phyloP scores from a whole-genome alignment of 768 basidiomycete species.

The Lactarius indigo region DNA sequence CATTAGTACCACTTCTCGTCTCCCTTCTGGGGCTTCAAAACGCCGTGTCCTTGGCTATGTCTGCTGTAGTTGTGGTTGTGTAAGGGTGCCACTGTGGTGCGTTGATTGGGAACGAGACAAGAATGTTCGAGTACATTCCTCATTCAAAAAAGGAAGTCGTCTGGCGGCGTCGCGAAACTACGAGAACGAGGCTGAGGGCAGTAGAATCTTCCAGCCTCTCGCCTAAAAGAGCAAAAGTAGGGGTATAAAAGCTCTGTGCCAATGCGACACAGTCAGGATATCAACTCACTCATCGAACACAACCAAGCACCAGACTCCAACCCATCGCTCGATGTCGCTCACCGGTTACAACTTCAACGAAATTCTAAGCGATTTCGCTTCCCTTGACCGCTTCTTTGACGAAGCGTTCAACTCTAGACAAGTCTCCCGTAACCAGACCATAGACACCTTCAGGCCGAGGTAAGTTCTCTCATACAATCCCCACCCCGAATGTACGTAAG shows the following conservation, averaged over 20 bases:
- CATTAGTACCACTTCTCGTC: background rate
- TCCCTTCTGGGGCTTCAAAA: background rate
- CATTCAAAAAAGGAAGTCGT: background rate
- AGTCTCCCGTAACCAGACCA: background rate
- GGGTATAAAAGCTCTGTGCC: conserved; percentile 3
- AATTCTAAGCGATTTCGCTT: background rate
- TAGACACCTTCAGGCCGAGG: conserved; percentile 6
- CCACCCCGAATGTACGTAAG: background rate
- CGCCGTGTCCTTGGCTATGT: background rate
- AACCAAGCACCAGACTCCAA: background rate
- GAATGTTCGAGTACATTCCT: conserved; percentile 2
- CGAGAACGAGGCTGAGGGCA: background rate
- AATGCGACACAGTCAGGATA: background rate
- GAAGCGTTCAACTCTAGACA: background rate
- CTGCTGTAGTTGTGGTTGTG: background rate
- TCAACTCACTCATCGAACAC: background rate
- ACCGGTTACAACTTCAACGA: conserved; percentile 1
- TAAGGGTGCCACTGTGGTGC: background rate
- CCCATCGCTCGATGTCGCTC: conserved; percentile 4
- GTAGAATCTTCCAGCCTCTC: background rate
- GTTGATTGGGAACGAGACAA: background rate
- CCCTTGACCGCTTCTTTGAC: conserved; percentile 9
- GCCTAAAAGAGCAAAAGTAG: background rate
- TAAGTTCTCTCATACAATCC: background rate
- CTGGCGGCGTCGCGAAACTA: background rate